phyloP scores from a whole-genome alignment of 257 asterid species.

The Ilex asprella region DNA sequence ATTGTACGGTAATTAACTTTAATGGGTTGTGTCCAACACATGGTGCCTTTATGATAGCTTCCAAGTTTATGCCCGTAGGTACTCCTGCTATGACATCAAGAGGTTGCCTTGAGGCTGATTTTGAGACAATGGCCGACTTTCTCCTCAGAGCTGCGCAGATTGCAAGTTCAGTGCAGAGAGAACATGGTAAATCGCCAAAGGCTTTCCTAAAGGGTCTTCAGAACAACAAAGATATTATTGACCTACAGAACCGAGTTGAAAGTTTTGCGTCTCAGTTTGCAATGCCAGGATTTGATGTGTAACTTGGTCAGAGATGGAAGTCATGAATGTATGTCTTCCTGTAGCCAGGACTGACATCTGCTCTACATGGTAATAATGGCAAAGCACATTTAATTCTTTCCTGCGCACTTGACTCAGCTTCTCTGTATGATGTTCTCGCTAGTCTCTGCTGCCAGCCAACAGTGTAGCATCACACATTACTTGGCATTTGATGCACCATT shows the following conservation, averaged over 20 bases:
- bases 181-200: conserved; percentile 63
- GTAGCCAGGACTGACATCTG: neutral
- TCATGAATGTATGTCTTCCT: neutral
- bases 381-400: conserved; percentile 1
- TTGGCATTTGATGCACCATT: conserved; percentile 5
- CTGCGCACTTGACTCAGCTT: neutral
- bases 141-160: conserved; percentile 67
- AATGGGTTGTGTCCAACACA: no score
- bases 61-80: conserved; percentile 28
- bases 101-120: conserved; percentile 80
- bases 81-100: conserved; percentile 93
- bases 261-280: conserved; percentile 78
- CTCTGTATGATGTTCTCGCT: neutral
- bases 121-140: conserved; percentile 66
- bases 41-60: conserved; percentile 3
- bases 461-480: no score
- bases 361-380: conserved; percentile 10
- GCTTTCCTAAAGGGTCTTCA: conserved; percentile 65
- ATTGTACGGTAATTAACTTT: neutral
- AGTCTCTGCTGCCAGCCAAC: neutral
- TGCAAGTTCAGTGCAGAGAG: conserved; percentile 55
- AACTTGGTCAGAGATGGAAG: conserved; percentile 1
- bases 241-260: conserved; percentile 71
- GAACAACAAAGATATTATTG: conserved; percentile 67
- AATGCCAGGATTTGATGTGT: conserved; percentile 79